phyloP scores from a whole-genome alignment of 495 filamentous ascomycete genomes.

The Penicillium cataractarum region DNA sequence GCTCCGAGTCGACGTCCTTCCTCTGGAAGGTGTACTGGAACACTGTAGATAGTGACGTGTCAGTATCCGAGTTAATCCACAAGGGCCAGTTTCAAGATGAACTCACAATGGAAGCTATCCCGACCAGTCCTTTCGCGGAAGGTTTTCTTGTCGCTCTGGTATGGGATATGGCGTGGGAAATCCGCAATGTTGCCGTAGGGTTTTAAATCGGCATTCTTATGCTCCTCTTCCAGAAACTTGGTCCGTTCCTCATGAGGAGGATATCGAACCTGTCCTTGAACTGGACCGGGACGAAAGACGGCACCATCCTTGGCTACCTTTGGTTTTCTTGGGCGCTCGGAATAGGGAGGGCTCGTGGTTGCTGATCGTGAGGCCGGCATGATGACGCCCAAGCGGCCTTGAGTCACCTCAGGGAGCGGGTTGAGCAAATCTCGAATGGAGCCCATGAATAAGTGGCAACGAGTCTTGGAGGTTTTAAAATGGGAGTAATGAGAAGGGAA shows the following conservation, averaged over 20 bases:
- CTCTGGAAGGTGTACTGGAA: constrained; percentile 89
- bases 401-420: constrained; percentile 21
- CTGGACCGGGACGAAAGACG: constrained; percentile 57
- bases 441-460: constrained; percentile 26
- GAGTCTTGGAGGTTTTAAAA: background rate
- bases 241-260: constrained; percentile 67
- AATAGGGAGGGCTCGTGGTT: constrained; percentile 20
- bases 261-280: constrained; percentile 67
- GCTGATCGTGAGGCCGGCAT: background rate
- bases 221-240: constrained; percentile 53
- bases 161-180: constrained; percentile 81
- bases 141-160: constrained; percentile 88
- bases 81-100: background rate
- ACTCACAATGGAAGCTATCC: constrained; percentile 81
- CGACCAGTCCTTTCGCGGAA: constrained; percentile 84
- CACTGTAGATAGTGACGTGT: constrained; percentile 52
- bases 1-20: constrained; percentile 61
- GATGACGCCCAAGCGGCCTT: background rate
- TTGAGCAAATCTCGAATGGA: constrained; percentile 40
- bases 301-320: constrained; percentile 64
- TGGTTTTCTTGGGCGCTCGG: constrained; percentile 38
- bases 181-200: constrained; percentile 70
- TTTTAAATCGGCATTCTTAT: constrained; percentile 63
- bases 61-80: background rate
- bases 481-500: constrained; percentile 6